Conservation (phyloP, 1,284 basidiomycete genomes). For the Peniophora sp. region DNA sequence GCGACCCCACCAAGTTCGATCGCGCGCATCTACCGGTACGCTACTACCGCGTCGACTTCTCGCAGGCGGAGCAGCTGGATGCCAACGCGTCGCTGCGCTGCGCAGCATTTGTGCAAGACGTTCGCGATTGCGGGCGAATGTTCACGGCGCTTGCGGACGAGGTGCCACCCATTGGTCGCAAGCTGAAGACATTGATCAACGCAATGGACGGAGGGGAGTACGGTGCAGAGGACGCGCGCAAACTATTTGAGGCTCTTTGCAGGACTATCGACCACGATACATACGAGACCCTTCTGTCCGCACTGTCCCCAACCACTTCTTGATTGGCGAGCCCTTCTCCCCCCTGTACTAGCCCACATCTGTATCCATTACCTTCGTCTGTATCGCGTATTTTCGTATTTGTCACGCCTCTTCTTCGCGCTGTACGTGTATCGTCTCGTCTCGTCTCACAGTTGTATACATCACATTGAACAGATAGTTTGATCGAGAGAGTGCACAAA, state of each 20-base stretch:
- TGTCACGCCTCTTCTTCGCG: too few relatives aligned
- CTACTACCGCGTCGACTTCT: slow-evolving; percentile 36
- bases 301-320: too few relatives aligned
- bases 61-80: slow-evolving; percentile 18
- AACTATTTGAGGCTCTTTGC: slow-evolving; percentile 32
- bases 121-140: slow-evolving; percentile 30
- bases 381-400: too few relatives aligned
- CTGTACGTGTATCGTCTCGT: too few relatives aligned
- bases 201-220: slow-evolving; percentile 37
- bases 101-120: slow-evolving; percentile 24
- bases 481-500: too few relatives aligned
- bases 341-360: too few relatives aligned
- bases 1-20: slow-evolving; percentile 24
- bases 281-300: not conserved
- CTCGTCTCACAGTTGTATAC: too few relatives aligned
- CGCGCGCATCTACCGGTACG: slow-evolving; percentile 33
- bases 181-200: slow-evolving; percentile 31
- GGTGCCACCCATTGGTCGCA: slow-evolving; percentile 26
- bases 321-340: too few relatives aligned
- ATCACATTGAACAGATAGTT: too few relatives aligned
- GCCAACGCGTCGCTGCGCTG: slow-evolving; percentile 3
- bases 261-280: not conserved
- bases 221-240: slow-evolving; percentile 35
- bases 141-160: slow-evolving; percentile 23
- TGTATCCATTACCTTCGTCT: too few relatives aligned